These are phyloP conservation scores for Hyphopichia burtonii DNA, from an alignment of 1,139 yeast genomes.

Conservation along the genomic window DNA sequence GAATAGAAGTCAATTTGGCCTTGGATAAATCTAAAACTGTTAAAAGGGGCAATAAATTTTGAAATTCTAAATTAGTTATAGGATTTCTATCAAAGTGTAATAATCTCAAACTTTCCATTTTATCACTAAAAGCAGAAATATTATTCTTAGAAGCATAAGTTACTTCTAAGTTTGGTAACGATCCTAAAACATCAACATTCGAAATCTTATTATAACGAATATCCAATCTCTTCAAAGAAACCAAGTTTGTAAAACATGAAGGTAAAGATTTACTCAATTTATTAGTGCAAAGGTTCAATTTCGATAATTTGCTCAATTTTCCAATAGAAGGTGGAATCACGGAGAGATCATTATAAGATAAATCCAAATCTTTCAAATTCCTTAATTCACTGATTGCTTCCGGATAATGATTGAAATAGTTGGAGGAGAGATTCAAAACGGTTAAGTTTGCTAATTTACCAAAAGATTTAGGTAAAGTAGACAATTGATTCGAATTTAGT, in stretches of 20 bases:
- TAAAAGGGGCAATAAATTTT: slow-evolving; percentile 54
- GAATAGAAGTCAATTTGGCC: slow-evolving; percentile 77
- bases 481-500: slow-evolving; percentile 72
- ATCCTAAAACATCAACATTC: slow-evolving; percentile 61
- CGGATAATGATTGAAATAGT: slow-evolving; percentile 69
- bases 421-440: slow-evolving; percentile 74
- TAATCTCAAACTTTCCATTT: slow-evolving; percentile 55
- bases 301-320: slow-evolving; percentile 57
- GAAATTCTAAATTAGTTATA: slow-evolving; percentile 69
- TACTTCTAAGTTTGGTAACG: slow-evolving; percentile 67
- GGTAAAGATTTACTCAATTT: slow-evolving; percentile 60
- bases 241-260: slow-evolving; percentile 48
- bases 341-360: slow-evolving; percentile 76
- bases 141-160: slow-evolving; percentile 76
- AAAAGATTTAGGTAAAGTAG: slow-evolving; percentile 62
- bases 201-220: slow-evolving; percentile 71
- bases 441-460: slow-evolving; percentile 55
- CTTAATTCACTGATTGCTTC: slow-evolving; percentile 63
- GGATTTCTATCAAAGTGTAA: slow-evolving; percentile 65
- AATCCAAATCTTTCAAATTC: slow-evolving; percentile 65
- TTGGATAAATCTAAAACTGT: slow-evolving; percentile 76
- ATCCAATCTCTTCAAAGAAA: slow-evolving; percentile 70
- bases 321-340: slow-evolving; percentile 63
- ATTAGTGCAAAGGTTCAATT: slow-evolving; percentile 75
- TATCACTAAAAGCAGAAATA: slow-evolving; percentile 68